phyloP scores from a whole-genome alignment of 345 rosid genomes.

The Kernera saxatilis region DNA sequence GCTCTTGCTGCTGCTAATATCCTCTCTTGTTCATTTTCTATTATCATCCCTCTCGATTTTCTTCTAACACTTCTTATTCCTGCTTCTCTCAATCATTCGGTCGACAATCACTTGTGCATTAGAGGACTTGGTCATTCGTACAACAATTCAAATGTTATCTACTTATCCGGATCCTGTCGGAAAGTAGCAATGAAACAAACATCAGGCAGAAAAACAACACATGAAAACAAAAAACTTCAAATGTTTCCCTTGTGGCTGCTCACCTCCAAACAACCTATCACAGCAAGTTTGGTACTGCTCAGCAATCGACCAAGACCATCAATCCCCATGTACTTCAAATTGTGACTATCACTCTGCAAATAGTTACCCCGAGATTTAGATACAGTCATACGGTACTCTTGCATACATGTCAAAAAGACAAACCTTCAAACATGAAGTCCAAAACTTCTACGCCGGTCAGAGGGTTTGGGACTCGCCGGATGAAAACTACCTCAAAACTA shows the following conservation, averaged over 20 bases:
- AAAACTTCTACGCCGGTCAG: too few relatives aligned
- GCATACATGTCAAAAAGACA: constrained; percentile 2
- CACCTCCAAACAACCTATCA: constrained; percentile 98
- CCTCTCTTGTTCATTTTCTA: not conserved
- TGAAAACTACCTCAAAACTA: constrained; percentile 47
- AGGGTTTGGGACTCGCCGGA: not conserved
- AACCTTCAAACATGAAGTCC: constrained; percentile 98
- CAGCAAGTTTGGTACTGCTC: constrained; percentile 98
- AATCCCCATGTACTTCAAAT: constrained; percentile 93
- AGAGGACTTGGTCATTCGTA: constrained; percentile 96
- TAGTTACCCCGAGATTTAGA: constrained; percentile 9
- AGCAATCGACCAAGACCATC: constrained; percentile 88
- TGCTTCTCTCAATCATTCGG: constrained; percentile 46
- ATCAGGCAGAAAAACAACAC: not conserved
- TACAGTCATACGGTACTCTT: constrained; percentile 7
- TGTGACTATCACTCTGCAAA: constrained; percentile 93
- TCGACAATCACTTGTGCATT: constrained; percentile 97
- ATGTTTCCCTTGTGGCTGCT: constrained; percentile 13
- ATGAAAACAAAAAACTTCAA: not conserved
- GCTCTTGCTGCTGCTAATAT: constrained; percentile 55
- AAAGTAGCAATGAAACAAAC: constrained; percentile 5
- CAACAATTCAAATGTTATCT: constrained; percentile 88
- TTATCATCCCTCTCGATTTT: not conserved
- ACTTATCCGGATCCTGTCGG: constrained; percentile 93
- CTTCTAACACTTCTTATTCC: too few relatives aligned